These are phyloP conservation scores for Aspergillus biplanus DNA, from an alignment of 495 filamentous ascomycete genomes.

Conservation along the genomic window DNA sequence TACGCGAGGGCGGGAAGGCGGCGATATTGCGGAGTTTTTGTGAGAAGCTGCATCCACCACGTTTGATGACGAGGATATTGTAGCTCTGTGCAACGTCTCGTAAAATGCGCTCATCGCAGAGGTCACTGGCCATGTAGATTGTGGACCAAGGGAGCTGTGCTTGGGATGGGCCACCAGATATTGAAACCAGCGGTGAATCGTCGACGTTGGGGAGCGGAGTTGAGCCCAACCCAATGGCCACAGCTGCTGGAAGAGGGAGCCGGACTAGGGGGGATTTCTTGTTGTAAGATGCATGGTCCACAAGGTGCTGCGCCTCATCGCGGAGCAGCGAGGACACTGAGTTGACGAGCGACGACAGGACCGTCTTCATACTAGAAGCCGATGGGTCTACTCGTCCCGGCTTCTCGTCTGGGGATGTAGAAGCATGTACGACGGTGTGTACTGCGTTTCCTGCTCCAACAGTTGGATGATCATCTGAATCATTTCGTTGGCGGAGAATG, in stretches of 20 bases:
- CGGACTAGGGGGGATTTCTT: constrained; percentile 38
- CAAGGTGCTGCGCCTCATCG: constrained; percentile 42
- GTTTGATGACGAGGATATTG: constrained; percentile 80
- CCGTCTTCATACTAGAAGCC: constrained; percentile 50
- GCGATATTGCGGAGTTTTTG: constrained; percentile 85
- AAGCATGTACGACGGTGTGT: constrained; percentile 25
- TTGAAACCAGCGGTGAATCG: constrained; percentile 55
- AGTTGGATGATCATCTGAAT: constrained; percentile 35
- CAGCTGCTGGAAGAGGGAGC: constrained; percentile 64
- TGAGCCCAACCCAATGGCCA: constrained; percentile 75
- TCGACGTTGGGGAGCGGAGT: constrained; percentile 70
- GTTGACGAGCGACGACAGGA: constrained; percentile 59
- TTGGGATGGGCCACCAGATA: constrained; percentile 43
- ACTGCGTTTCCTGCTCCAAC: constrained; percentile 29
- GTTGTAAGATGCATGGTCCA: constrained; percentile 26
- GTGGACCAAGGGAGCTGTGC: constrained; percentile 63
- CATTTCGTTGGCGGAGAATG: constrained; percentile 40
- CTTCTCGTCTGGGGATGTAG: constrained; percentile 29
- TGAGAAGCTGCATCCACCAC: constrained; percentile 83
- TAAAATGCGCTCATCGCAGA: constrained; percentile 67
- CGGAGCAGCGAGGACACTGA: constrained; percentile 60
- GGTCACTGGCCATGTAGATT: constrained; percentile 71
- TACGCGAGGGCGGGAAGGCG: constrained; percentile 62
- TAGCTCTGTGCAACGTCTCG: constrained; percentile 63
- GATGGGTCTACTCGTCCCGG: constrained; percentile 39